These are phyloP conservation scores for Rhodotorula babjevae DNA, from an alignment of 768 basidiomycete genomes.

Conservation along the genomic window DNA sequence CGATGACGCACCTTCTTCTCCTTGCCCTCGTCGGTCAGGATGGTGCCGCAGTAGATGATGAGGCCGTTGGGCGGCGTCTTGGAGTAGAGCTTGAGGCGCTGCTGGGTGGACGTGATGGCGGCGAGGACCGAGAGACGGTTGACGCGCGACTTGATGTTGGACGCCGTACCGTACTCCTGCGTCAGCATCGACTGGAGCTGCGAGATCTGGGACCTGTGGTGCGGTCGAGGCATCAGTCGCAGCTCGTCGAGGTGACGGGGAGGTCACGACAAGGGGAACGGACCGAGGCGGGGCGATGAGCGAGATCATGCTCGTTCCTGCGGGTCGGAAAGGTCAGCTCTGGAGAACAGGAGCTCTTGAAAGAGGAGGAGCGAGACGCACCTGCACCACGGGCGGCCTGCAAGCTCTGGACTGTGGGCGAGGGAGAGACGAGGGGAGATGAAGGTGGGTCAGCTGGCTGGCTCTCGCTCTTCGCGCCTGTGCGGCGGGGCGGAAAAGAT, in stretches of 20 bases:
- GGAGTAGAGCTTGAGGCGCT: constrained; percentile 92
- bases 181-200: constrained; percentile 92
- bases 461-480: background rate
- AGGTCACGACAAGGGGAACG: background rate
- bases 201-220: constrained; percentile 68
- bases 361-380: background rate
- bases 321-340: constrained; percentile 56
- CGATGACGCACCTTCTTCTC: constrained; percentile 68
- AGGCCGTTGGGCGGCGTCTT: constrained; percentile 91
- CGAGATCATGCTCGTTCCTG: constrained; percentile 93
- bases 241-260: constrained; percentile 49
- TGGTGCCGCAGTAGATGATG: constrained; percentile 95
- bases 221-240: background rate
- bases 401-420: constrained; percentile 68
- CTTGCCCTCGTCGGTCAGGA: constrained; percentile 93
- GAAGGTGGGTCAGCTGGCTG: constrained; percentile 1
- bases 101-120: constrained; percentile 96
- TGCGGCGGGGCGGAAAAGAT: background rate
- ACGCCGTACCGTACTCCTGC: constrained; percentile 66
- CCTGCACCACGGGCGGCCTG: constrained; percentile 73
- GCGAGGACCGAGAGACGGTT: constrained; percentile 95
- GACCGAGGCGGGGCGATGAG: constrained; percentile 94
- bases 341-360: background rate
- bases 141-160: constrained; percentile 98
- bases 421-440: too few relatives aligned